phyloP scores from a whole-genome alignment of 768 basidiomycete genomes.

The Amanita rimosa region DNA sequence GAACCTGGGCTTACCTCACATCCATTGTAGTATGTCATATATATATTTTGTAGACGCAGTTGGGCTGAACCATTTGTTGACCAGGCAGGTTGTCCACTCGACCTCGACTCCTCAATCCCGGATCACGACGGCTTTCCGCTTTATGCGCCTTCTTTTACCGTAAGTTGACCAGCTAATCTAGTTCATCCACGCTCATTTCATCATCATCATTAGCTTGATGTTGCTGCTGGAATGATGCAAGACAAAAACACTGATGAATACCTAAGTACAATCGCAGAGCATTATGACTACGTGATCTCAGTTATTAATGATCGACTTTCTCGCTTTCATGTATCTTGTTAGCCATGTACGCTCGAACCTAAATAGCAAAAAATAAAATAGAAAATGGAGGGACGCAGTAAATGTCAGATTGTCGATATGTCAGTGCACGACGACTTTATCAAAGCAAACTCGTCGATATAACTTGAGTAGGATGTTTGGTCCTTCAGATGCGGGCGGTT shows the following conservation, averaged over 20 bases:
- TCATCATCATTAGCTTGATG: too few species aligned
- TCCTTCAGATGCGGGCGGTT: too few species aligned
- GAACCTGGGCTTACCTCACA: slow-evolving; percentile 81
- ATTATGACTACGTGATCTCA: too few species aligned
- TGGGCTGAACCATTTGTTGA: background rate
- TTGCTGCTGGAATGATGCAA: slow-evolving; percentile 59
- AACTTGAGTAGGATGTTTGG: too few species aligned
- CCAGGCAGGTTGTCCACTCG: slow-evolving; percentile 44
- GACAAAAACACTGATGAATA: slow-evolving; percentile 68
- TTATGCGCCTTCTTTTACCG: slow-evolving; percentile 73
- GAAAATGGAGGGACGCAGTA: slow-evolving; percentile 49
- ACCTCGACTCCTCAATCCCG: slow-evolving; percentile 57
- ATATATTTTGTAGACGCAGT: background rate
- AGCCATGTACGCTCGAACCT: too few species aligned
- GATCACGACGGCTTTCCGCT: slow-evolving; percentile 63
- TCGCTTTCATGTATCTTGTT: too few species aligned
- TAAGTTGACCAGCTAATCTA: slow-evolving; percentile 9
- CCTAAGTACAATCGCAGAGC: too few species aligned
- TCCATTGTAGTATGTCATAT: slow-evolving; percentile 56
- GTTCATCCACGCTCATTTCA: too few species aligned
- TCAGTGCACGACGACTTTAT: slow-evolving; percentile 72
- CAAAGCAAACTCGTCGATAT: slow-evolving; percentile 81
- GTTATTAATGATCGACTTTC: slow-evolving; percentile 25
- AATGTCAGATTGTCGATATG: slow-evolving; percentile 63
- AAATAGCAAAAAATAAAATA: slow-evolving; percentile 33